Evolutionary conservation across 1,284 basidiomycete genomes (phyloP), one percentile per base, ranked within the genome.

Genomic region (Blastosporella zonata): DNA sequence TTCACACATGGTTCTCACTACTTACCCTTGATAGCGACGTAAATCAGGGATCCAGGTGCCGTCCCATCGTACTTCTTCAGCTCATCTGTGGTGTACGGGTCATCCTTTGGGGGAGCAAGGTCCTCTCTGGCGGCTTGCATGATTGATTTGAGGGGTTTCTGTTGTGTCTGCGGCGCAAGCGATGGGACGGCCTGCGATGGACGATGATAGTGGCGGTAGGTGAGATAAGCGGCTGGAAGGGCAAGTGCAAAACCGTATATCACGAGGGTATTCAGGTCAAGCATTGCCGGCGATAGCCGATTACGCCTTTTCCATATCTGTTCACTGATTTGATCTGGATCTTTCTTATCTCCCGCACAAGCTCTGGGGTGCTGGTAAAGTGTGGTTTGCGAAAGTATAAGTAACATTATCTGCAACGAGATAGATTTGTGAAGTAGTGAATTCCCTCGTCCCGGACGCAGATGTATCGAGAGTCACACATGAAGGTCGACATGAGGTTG

Each of bases 11-110:
- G 10, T 13, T 22, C 4, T 18, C 15, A 18, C 6, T 37, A 22
- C 36, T 37, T 22, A 86, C 90, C 90, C 74, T 94, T 96, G 66
- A 95, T 92, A 38, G 89, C 83, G 29, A 96, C 89, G 57, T 90
- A 93, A 46, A 96, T 89, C 0, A 89, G 88, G 61, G 81, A 82
- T 31, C 64, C 60, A 0, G 72, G 58, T 51, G 84, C 78, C 0
- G 75, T 71, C 8, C 92, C 92, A 66, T 93, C 81, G 62, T 73
- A 93, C 59, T 75, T 59, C 47, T 74, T 82, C 53, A 96, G 74
- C 60, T 88, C 70, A 50, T 80, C 81, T 17, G 77, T 70, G 0
- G 86, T 90, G 69, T 81, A 86, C 0, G 86, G 84, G 62, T 90
- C 84, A 59, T 89, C 76, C 62, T 87, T 90, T 21, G 92, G 90